These are phyloP conservation scores for Trichoderma semiorbis DNA, from an alignment of 2,329 filamentous ascomycete genomes.

Conservation along the genomic window DNA sequence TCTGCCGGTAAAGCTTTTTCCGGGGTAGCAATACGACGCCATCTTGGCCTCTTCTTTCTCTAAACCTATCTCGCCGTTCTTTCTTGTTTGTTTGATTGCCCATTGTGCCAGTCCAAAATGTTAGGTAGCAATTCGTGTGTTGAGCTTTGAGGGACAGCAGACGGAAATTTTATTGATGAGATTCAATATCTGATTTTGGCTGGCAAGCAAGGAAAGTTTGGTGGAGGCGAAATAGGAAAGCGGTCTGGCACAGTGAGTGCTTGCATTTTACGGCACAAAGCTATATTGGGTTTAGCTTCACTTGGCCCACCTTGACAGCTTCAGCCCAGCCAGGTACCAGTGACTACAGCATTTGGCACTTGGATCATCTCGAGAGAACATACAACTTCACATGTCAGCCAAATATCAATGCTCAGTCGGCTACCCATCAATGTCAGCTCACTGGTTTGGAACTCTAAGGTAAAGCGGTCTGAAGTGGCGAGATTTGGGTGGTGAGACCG, in stretches of 20 bases:
- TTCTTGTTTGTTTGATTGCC: conserved; percentile 48
- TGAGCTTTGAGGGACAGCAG: conserved; percentile 11
- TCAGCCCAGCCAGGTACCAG: background rate
- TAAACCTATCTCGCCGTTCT: conserved; percentile 65
- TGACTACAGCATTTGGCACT: background rate
- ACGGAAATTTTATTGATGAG: conserved; percentile 20
- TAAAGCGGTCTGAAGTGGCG: background rate
- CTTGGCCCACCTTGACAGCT: background rate
- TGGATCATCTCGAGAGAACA: background rate
- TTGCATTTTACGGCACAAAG: background rate
- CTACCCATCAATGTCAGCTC: background rate
- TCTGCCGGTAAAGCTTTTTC: conserved; percentile 95
- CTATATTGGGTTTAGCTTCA: background rate
- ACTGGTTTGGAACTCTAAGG: background rate
- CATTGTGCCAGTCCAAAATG: conserved; percentile 22
- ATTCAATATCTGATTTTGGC: background rate
- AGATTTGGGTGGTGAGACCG: background rate
- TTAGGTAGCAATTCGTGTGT: background rate
- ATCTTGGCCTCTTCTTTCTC: conserved; percentile 51
- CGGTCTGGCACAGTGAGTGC: conserved; percentile 22
- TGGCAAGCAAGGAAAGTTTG: conserved; percentile 5
- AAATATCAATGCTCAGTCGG: background rate
- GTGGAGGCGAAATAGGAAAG: conserved; percentile 24
- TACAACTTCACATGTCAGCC: background rate
- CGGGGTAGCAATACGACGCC: conserved; percentile 66